phyloP scores from a whole-genome alignment of 345 rosid genomes.

The Salix brachista region DNA sequence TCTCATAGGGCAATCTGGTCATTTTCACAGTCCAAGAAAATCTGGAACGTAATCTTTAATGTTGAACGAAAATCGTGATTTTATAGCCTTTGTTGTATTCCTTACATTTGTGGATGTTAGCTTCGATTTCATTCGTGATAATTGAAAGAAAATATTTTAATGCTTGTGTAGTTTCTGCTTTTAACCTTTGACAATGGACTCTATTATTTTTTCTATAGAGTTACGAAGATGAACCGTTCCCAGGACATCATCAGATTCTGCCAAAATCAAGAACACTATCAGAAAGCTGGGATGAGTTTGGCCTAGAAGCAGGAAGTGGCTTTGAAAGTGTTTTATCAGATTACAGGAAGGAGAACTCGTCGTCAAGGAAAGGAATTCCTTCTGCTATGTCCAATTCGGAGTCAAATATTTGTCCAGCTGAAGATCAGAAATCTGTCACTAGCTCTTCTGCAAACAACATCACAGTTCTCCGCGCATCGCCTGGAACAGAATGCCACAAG shows the following conservation, averaged over 20 bases:
- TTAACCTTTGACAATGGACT: neutral
- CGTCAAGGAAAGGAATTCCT: conserved; percentile 54
- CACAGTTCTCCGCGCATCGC: conserved; percentile 41
- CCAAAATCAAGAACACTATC: conserved; percentile 48
- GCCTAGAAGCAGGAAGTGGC: conserved; percentile 40
- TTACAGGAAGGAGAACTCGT: conserved; percentile 45
- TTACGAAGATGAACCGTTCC: conserved; percentile 66
- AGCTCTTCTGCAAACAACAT: conserved; percentile 41
- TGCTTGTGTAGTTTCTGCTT: neutral
- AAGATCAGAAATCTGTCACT: conserved; percentile 49
- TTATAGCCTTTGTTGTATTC: neutral
- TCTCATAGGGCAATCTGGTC: neutral
- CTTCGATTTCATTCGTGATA: neutral
- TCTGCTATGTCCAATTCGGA: conserved; percentile 32
- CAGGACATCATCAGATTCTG: conserved; percentile 40
- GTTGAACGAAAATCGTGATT: neutral
- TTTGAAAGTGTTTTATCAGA: conserved; percentile 47
- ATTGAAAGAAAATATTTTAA: neutral
- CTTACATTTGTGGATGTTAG: neutral
- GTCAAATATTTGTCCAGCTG: conserved; percentile 49
- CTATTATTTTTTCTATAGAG: conserved; percentile 43
- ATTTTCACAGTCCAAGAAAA: neutral
- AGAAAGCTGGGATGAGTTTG: conserved; percentile 71
- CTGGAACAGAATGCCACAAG: conserved; percentile 39
- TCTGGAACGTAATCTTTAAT: neutral